Evolutionary conservation across 352 stramenopile species (phyloP), one percentile per base, ranked within the genome.

Genomic region (Globisporangium emineosum): DNA sequence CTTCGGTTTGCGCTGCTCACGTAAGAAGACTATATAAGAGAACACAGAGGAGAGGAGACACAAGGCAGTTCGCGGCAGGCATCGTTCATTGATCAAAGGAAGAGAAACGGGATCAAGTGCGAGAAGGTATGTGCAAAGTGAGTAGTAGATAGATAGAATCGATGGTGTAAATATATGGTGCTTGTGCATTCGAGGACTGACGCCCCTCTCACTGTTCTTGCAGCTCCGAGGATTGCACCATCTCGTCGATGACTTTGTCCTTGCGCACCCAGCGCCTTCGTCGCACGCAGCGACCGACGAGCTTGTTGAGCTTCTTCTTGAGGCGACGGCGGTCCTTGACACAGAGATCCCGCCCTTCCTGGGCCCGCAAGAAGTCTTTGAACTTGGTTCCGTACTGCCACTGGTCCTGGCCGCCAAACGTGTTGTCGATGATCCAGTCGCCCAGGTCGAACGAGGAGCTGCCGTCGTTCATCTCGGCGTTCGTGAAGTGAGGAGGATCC

Each of bases 321-420:
- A 93, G 76, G 1, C 79, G 77, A 0, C 77, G 79, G 23, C 79
- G 82, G 21, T 91, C 78, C 33, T 87, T 86, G 17, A 78, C 54
- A 2, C 71, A 67, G 23, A 83, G 60, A 23, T 79, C 63, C 8
- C 65, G 60, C n/a, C 78, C 74, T 37, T 90, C 70, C n/a, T 81
- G 78, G 4, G 82, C 81, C 1, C 81, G 79, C 58, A 91, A 54
- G 23, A 91, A 93, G 63, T 95, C 86, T 66, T 91, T 89, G 64
- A 95, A 93, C 66, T 85, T 90, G 23, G 84, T 93, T 6, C 79
- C 84, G 72, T 95, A 93, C 43, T 95, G 79, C 86, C 86, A 95
- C 60, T 93, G 81, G 72, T 92, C 84, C 12, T 70, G 69, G 35
- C 75, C 73, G n/a, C 84, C 86, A 25, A 91, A 88, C 8, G 73